Evolutionary conservation across 345 rosid species (phyloP), one percentile per base, ranked within the genome.

Genomic region (Hevea brasiliensis): DNA sequence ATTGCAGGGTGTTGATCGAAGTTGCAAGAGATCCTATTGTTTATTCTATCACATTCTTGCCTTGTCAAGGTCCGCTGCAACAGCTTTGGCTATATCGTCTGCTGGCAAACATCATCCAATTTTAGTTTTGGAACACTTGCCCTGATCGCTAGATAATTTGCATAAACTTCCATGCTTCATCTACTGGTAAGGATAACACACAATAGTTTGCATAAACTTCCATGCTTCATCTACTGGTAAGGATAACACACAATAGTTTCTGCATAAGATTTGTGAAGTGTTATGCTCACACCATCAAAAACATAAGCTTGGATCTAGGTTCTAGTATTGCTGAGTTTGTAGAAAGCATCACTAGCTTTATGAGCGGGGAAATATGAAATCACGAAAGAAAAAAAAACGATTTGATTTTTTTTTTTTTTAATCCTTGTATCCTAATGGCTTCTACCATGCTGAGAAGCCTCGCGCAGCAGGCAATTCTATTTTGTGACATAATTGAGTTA

Each of bases 281-380:
- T 2, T n/a, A 4, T 2, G 24, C 11, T 48, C 60, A 44, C 67
- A 76, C 80, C 80, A 27, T 76, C 80, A 57, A 65, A 76, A 64
- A 71, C 80, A 65, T 71, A 71, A 8, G 80, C 71, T 65, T 76
- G 80, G 65, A 71, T 76, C 40, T 76, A 75, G 20, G 53, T 15
- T 65, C 66, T 47, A 14, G 80, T 64, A 62, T 71, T 65, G 67
- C 29, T 70, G 13, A 76, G 80, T 8, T 71, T 76, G 32, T 71
- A 76, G 61, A 53, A 71, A 17, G 75, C 71, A 45, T 76, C 75
- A n/a, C 40, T 61, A 35, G 71, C 80, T 57, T 76, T 76, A 0
- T 55, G 7, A 12, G 67, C 75, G 2, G 3, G 4, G 4, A 32
- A 32, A 32, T 32, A 32, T 32, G 37, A 32, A 32, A 32, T 32